phyloP scores from a whole-genome alignment of 1,284 basidiomycete species.

The Rhodotorula sp. region DNA sequence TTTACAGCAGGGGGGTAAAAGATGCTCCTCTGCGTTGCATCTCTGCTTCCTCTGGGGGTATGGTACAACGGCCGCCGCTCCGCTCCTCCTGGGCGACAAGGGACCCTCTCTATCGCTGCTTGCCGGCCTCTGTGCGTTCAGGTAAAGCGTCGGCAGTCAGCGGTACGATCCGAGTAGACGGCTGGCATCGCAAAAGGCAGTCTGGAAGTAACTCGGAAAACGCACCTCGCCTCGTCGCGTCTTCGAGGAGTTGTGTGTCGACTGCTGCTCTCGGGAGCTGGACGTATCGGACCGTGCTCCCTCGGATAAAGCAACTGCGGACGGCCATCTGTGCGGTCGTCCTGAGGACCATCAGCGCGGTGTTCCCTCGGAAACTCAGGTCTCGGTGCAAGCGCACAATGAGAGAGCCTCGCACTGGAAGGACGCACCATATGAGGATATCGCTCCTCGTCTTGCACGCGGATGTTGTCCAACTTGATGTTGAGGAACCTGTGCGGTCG shows the following conservation, averaged over 20 bases:
- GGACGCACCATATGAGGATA: constrained; percentile 92
- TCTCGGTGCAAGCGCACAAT: no score
- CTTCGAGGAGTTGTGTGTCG: constrained; percentile 93
- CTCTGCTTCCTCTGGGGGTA: background rate
- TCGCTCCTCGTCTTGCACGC: constrained; percentile 83
- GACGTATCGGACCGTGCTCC: constrained; percentile 96
- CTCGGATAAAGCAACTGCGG: constrained; percentile 98
- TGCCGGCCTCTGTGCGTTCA: constrained; percentile 18
- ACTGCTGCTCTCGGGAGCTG: constrained; percentile 88
- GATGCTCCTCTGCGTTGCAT: no score
- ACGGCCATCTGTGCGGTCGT: constrained; percentile 92
- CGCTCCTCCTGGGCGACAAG: background rate
- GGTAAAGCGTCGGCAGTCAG: no score
- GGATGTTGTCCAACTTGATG: constrained; percentile 92
- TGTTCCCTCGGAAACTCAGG: background rate
- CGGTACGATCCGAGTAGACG: no score
- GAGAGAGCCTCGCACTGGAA: background rate
- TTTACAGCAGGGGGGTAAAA: no score
- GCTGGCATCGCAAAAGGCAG: background rate
- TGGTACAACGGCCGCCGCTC: background rate
- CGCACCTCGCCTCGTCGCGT: constrained; percentile 84
- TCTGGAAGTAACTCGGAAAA: background rate
- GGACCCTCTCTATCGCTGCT: constrained; percentile 13
- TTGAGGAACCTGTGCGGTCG: constrained; percentile 75
- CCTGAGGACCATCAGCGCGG: background rate